These are phyloP conservation scores for Urtica urens DNA, from an alignment of 306 rosid species.

Conservation along the genomic window DNA sequence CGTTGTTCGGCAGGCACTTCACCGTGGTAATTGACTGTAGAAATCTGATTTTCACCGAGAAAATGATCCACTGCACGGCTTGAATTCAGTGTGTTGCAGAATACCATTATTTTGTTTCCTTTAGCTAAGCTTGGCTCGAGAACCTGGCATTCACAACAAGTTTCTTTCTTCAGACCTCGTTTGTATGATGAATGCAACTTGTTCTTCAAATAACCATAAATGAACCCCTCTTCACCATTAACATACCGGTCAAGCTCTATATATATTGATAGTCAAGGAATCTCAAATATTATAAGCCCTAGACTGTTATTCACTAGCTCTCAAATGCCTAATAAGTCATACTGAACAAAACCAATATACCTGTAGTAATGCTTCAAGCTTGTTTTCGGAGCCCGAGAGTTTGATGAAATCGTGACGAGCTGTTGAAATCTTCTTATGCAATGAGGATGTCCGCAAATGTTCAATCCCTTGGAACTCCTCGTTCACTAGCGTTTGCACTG, in stretches of 20 bases:
- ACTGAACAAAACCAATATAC: conserved; percentile 22
- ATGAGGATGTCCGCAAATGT: conserved; percentile 78
- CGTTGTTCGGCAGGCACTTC: conserved; percentile 94
- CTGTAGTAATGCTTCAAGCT: conserved; percentile 90
- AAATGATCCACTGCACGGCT: conserved; percentile 99
- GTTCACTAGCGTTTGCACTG: conserved; percentile 76
- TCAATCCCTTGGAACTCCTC: conserved; percentile 91
- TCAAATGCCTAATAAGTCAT: conserved; percentile 1
- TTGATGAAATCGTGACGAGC: conserved; percentile 93
- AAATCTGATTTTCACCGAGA: conserved; percentile 74
- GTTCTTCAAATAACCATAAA: no score
- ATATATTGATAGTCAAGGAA: no score
- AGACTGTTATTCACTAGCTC: conserved; percentile 9
- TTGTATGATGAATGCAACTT: no score
- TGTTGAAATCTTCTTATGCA: conserved; percentile 79
- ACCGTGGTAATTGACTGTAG: conserved; percentile 84
- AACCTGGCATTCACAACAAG: conserved; percentile 45
- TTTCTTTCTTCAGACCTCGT: no score
- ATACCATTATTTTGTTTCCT: conserved; percentile 90
- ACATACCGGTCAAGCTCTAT: no score
- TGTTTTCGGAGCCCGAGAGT: conserved; percentile 86
- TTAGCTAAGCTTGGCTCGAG: conserved; percentile 88
- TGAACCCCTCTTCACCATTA: no score
- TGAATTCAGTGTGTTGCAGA: conserved; percentile 85
- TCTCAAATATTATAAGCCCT: no score